Percentiles rank a stretch among this genome's conserved stretches.
Evolutionary conservation across 352 stramenopile species (phyloP).

Genomic region (Pythium apleroticum): DNA sequence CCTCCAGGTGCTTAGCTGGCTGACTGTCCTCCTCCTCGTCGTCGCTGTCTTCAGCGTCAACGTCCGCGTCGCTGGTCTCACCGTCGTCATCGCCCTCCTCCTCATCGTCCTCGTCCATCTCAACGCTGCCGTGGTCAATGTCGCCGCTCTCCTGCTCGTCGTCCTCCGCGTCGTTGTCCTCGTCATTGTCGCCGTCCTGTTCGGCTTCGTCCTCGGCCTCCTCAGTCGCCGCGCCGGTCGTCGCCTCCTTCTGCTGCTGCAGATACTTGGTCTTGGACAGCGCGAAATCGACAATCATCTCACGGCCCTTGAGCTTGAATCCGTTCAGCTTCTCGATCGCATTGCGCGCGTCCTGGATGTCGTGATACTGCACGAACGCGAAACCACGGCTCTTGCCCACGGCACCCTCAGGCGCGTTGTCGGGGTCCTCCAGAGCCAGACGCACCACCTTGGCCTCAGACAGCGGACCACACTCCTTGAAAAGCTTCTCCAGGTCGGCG

Average conservation of each 20-base stretch:
- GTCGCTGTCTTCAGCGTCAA: conserved; percentile 32
- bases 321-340: conserved; percentile 80
- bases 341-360: conserved; percentile 51
- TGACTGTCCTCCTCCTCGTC: conserved; percentile 32
- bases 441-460: conserved; percentile 76
- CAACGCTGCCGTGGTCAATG: conserved; percentile 38
- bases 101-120: conserved; percentile 32
- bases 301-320: conserved; percentile 73
- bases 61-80: conserved; percentile 29
- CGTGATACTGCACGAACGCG: conserved; percentile 82
- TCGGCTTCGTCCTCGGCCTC: conserved; percentile 39
- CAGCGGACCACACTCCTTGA: conserved; percentile 59
- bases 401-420: conserved; percentile 30
- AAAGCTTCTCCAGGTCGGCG: conserved; percentile 69
- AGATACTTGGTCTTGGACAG: conserved; percentile 79
- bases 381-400: conserved; percentile 77
- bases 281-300: conserved; percentile 88
- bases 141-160: conserved; percentile 35
- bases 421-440: conserved; percentile 58
- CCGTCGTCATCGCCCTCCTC: conserved; percentile 30
- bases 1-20: conserved; percentile 34
- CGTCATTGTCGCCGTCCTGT: conserved; percentile 34
- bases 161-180: conserved; percentile 45
- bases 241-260: conserved; percentile 56
- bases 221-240: conserved; percentile 29